Conservation (phyloP, 2,329 filamentous ascomycete genomes). For the Phialophora tarda region DNA sequence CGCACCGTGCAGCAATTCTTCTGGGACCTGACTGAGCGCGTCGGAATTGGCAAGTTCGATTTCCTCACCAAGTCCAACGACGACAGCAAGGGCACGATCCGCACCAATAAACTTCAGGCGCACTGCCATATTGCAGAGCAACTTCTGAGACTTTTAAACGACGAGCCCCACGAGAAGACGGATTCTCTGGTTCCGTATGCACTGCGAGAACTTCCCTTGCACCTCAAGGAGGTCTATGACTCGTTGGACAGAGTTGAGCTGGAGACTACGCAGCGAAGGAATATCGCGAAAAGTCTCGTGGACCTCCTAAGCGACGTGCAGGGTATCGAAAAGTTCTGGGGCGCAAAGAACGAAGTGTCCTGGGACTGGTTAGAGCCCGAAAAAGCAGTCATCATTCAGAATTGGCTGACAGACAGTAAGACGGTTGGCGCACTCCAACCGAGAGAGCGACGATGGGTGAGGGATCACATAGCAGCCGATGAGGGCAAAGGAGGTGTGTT, state of each 20-base stretch:
- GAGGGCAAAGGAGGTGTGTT: conserved; percentile 5
- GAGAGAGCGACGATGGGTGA: neutral
- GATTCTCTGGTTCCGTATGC: neutral
- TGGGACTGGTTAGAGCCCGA: neutral
- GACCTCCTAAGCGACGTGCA: neutral
- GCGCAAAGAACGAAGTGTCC: neutral
- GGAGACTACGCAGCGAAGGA: neutral
- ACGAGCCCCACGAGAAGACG: neutral
- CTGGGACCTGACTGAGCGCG: conserved; percentile 5
- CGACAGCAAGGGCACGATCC: conserved; percentile 6
- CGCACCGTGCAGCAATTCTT: conserved; percentile 9
- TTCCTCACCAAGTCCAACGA: conserved; percentile 2
- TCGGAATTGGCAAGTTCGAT: conserved; percentile 9
- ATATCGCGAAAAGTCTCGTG: neutral
- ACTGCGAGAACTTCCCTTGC: neutral
- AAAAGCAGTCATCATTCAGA: neutral
- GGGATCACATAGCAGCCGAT: neutral
- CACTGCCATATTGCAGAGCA: neutral
- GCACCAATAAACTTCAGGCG: neutral
- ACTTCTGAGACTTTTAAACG: neutral
- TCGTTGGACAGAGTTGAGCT: neutral
- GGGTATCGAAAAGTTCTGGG: neutral
- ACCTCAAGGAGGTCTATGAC: neutral
- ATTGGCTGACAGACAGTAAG: neutral
- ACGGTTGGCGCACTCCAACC: neutral